phyloP scores from a whole-genome alignment of 495 filamentous ascomycete genomes.

The Neurospora pannonica region DNA sequence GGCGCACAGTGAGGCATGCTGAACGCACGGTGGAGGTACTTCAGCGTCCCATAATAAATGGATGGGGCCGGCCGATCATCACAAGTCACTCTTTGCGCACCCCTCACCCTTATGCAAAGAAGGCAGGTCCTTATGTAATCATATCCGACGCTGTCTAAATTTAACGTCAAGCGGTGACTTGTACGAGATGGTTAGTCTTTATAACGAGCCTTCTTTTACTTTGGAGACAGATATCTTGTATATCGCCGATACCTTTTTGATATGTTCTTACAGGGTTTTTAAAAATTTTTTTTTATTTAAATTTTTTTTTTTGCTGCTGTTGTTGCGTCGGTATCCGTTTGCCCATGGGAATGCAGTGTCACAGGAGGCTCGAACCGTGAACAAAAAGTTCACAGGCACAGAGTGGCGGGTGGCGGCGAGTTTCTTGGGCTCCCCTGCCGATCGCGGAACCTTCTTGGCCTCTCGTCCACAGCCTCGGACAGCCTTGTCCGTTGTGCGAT shows the following conservation, averaged over 20 bases:
- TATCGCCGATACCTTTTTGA: neutral
- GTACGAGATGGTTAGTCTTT: neutral
- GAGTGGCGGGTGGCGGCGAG: neutral
- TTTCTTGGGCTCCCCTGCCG: neutral
- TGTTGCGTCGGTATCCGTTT: neutral
- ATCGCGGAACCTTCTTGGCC: neutral
- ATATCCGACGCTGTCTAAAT: neutral
- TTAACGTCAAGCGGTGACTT: neutral
- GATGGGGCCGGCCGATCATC: neutral
- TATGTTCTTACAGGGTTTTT: neutral
- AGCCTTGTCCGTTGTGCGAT: neutral
- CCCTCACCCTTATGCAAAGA: neutral
- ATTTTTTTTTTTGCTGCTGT: neutral
- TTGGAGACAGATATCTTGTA: neutral
- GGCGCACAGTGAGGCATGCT: neutral
- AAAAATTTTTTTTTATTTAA: neutral
- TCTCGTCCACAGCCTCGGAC: neutral
- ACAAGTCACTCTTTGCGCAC: neutral
- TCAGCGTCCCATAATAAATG: neutral
- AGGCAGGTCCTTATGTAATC: neutral
- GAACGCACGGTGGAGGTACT: neutral
- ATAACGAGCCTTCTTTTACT: neutral
- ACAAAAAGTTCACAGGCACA: neutral
- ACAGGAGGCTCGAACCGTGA: neutral
- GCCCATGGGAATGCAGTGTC: neutral